phyloP scores from a whole-genome alignment of 1,139 yeast species.

The Yamadazyma epiphylla region DNA sequence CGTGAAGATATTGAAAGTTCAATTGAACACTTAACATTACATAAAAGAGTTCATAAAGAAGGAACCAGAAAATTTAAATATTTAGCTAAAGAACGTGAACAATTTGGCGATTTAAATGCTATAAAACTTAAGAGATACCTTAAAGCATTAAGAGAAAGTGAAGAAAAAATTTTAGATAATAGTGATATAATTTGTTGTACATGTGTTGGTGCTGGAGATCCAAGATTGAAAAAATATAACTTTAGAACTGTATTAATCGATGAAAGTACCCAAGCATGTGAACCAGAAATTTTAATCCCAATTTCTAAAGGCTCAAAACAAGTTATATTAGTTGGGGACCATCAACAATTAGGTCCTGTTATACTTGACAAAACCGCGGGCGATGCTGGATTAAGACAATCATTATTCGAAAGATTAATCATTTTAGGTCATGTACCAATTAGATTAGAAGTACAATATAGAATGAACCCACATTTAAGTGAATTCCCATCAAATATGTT shows the following conservation, averaged over 20 bases:
- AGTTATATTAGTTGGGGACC: constrained; percentile 89
- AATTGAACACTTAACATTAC: constrained; percentile 52
- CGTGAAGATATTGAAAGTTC: constrained; percentile 78
- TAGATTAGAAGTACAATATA: constrained; percentile 85
- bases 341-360: constrained; percentile 92
- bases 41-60: constrained; percentile 38
- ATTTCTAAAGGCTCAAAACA: constrained; percentile 87
- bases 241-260: constrained; percentile 83
- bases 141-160: constrained; percentile 25
- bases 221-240: constrained; percentile 46
- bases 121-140: constrained; percentile 44
- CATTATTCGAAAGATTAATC: constrained; percentile 81
- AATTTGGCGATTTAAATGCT: constrained; percentile 66
- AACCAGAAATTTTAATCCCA: constrained; percentile 88
- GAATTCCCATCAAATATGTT: constrained; percentile 91
- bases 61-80: constrained; percentile 59
- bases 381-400: constrained; percentile 81
- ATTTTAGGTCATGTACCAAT: constrained; percentile 84
- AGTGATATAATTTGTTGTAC: constrained; percentile 88
- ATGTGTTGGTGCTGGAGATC: constrained; percentile 89
- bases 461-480: constrained; percentile 89
- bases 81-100: constrained; percentile 54
- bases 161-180: constrained; percentile 45
- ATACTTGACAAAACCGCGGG: constrained; percentile 77
- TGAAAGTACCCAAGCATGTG: constrained; percentile 92